phyloP scores from a whole-genome alignment of 2,329 filamentous ascomycete genomes.

The Diplodia scrobiculata region DNA sequence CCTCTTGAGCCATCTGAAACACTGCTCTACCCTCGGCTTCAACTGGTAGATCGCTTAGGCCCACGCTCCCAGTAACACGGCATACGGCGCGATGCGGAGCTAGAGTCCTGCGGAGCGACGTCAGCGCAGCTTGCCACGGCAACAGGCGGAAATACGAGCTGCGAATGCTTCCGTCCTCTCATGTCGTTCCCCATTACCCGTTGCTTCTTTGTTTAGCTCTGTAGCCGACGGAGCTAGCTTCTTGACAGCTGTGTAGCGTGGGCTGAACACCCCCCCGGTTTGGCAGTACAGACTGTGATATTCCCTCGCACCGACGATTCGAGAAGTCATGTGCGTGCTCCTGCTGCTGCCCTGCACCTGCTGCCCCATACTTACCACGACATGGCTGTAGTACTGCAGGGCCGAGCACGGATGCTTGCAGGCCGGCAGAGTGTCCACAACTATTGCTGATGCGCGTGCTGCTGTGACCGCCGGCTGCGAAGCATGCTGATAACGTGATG shows the following conservation, averaged over 20 bases:
- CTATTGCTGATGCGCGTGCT: constrained; percentile 14
- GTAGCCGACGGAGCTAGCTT: not conserved
- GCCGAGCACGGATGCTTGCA: constrained; percentile 21
- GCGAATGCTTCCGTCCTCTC: not conserved
- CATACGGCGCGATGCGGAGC: constrained; percentile 20
- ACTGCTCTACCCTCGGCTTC: not conserved
- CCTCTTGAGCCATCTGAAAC: constrained; percentile 2
- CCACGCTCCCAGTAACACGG: constrained; percentile 8
- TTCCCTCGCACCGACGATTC: not conserved
- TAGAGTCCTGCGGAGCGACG: constrained; percentile 22
- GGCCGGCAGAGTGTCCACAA: not conserved
- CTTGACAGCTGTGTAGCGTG: constrained; percentile 3
- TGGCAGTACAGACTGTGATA: not conserved
- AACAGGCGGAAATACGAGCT: constrained; percentile 24
- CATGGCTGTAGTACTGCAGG: constrained; percentile 2
- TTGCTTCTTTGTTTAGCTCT: constrained; percentile 2
- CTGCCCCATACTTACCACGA: constrained; percentile 10
- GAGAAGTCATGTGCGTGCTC: constrained; percentile 19
- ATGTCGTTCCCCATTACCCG: not conserved
- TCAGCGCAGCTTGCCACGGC: constrained; percentile 25
- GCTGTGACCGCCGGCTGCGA: not conserved
- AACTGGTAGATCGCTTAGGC: not conserved
- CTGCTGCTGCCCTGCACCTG: constrained; percentile 1
- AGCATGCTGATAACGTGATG: not conserved
- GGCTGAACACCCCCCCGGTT: not conserved